A percentile compares a stretch with the other conserved stretches of the same genome.
Conservation (phyloP, 305 asterid species). For the Fraxinus dipetala region DNA sequence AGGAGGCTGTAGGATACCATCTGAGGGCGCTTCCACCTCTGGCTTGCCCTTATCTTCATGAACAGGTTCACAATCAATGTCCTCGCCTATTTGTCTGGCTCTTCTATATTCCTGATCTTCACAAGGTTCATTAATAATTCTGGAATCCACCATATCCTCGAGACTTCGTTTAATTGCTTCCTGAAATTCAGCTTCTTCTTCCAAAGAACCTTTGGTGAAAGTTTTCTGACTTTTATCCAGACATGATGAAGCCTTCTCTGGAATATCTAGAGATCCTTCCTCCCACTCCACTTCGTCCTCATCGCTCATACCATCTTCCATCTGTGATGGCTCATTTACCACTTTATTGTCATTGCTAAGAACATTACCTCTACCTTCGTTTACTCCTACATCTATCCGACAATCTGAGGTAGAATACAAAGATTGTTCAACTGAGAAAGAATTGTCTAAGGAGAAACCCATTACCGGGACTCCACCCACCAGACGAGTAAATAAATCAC, state of each 20-base stretch:
- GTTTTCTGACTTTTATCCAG: conserved; percentile 34
- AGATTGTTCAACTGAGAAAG: conserved; percentile 37
- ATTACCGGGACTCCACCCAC: conserved; percentile 63
- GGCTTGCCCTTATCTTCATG: conserved; percentile 32
- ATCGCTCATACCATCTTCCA: conserved; percentile 37
- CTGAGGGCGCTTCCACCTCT: conserved; percentile 23
- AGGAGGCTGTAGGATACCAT: conserved; percentile 25
- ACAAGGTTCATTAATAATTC: conserved; percentile 26
- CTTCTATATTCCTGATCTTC: conserved; percentile 26
- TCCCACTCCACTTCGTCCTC: conserved; percentile 75
- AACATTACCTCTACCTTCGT: conserved; percentile 35
- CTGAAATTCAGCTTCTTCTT: conserved; percentile 72
- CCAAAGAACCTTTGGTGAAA: conserved; percentile 56
- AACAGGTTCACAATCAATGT: conserved; percentile 14
- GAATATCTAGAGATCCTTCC: conserved; percentile 52
- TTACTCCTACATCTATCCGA: conserved; percentile 4
- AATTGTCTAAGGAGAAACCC: conserved; percentile 42
- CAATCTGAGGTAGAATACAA: conserved; percentile 27
- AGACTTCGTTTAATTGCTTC: conserved; percentile 84
- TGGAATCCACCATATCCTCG: conserved; percentile 39
- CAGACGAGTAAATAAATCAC: conserved; percentile 64
- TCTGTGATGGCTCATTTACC: conserved; percentile 22
- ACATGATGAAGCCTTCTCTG: conserved; percentile 30
- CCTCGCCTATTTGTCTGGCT: conserved; percentile 27
- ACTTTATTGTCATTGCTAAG: conserved; percentile 18